These are phyloP conservation scores for Debaryomycetaceae sp. DNA, from an alignment of 1,139 yeast genomes.

Conservation along the genomic window DNA sequence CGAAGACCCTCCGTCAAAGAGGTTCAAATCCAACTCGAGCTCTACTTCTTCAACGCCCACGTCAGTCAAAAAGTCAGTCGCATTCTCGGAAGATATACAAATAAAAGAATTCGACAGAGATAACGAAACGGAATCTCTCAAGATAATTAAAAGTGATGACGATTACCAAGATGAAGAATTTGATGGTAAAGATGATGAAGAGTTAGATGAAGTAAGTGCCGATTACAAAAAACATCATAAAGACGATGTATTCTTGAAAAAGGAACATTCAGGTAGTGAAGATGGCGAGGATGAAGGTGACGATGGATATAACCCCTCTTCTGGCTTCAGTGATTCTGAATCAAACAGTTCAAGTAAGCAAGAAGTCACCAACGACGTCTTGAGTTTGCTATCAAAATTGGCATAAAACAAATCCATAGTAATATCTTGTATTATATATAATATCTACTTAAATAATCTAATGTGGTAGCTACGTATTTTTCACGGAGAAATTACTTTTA, in stretches of 20 bases:
- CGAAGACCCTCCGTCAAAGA: conserved; percentile 22
- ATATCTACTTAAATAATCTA: background rate
- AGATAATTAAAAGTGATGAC: conserved; percentile 20
- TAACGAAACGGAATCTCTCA: conserved; percentile 21
- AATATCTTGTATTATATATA: background rate
- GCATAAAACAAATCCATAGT: conserved; percentile 10
- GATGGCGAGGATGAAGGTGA: conserved; percentile 9
- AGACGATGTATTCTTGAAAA: conserved; percentile 30
- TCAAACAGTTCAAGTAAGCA: background rate
- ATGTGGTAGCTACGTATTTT: background rate
- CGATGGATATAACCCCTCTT: conserved; percentile 11
- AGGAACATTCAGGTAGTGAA: conserved; percentile 12
- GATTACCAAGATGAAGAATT: conserved; percentile 15
- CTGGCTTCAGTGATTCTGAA: conserved; percentile 6
- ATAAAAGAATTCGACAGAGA: conserved; percentile 43
- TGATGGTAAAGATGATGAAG: conserved; percentile 13
- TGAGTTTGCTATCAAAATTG: conserved; percentile 35
- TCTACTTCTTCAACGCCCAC: conserved; percentile 27
- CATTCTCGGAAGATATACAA: conserved; percentile 45
- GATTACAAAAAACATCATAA: conserved; percentile 24
- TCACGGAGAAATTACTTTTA: background rate
- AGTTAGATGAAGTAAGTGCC: conserved; percentile 12
- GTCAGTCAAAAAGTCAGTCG: conserved; percentile 34
- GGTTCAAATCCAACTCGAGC: conserved; percentile 19
- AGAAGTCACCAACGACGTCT: conserved; percentile 15